These are phyloP conservation scores for Diddensiella santjacobensis DNA, from an alignment of 805 yeast species.

Conservation along the genomic window DNA sequence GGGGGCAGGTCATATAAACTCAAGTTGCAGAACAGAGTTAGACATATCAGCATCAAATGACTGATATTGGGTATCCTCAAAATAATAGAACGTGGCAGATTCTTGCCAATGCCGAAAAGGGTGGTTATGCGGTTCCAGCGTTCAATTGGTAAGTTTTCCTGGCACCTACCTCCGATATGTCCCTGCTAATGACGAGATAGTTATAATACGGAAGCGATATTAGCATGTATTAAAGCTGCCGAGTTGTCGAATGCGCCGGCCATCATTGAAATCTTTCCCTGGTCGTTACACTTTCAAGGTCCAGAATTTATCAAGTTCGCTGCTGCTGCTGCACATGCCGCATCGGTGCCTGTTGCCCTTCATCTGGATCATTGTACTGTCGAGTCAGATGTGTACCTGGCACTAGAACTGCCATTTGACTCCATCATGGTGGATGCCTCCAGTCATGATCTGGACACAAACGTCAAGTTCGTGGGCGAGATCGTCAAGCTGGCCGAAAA, in stretches of 20 bases:
- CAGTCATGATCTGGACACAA: constrained; percentile 36
- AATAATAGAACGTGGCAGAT: constrained; percentile 32
- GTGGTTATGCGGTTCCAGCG: constrained; percentile 35
- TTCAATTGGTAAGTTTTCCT: constrained; percentile 28
- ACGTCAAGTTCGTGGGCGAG: constrained; percentile 30
- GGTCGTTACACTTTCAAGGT: constrained; percentile 35
- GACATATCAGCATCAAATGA: too few relatives aligned
- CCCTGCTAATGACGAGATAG: constrained; percentile 5
- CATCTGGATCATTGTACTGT: constrained; percentile 39
- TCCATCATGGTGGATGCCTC: constrained; percentile 42
- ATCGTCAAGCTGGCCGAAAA: constrained; percentile 32
- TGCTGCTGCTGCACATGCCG: constrained; percentile 28
- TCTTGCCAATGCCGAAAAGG: constrained; percentile 32
- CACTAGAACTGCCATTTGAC: constrained; percentile 36
- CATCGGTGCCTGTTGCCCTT: constrained; percentile 37
- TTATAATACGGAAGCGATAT: constrained; percentile 36
- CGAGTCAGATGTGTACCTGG: constrained; percentile 33
- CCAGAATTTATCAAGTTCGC: constrained; percentile 8
- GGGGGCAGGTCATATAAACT: too few relatives aligned
- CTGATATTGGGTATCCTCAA: constrained; percentile 12
- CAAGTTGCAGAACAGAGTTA: too few relatives aligned
- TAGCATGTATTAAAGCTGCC: constrained; percentile 37
- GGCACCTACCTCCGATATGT: background rate
- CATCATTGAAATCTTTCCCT: constrained; percentile 37
- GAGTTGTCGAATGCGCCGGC: constrained; percentile 35